Base-by-base conservation (phyloP, 108 stramenopile species). In the Skeletonema tropicum region DNA sequence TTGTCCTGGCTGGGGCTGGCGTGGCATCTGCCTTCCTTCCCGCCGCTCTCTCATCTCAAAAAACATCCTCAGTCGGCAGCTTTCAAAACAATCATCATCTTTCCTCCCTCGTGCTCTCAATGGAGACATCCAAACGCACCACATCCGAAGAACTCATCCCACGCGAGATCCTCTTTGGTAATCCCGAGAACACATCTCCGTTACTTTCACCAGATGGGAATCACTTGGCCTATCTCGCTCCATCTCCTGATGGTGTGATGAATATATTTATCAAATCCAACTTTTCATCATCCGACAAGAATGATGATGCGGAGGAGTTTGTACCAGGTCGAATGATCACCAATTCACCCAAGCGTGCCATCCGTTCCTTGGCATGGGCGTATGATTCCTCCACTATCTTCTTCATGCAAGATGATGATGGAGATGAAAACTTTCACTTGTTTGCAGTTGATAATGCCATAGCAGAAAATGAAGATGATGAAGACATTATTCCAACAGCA, bases 341-440 rank as follows among this genome's bases (percentile, higher is more conserved):
- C 23, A 74, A 84, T 11, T 87, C 87, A 57, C 79, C 71, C 19
- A 85, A 82, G 45, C 85, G 87, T 39, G 87, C 82, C 26, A 90
- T 90, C 57, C 79, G 87, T 25, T 71, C 61, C 42, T 31, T 74
- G 23, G 31, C 65, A 15, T 90, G 89, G 89, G 89, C 89, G 0
- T 75, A 85, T 59, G 81, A 83, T 62, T 74, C 72, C 11, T 46
- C 69, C 19, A 85, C 89, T 12, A 70, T 90, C 36, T 69, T 90
- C 36, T 90, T 86, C 60, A 72, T 84, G 63, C 79, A 88, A 72
- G 89, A 90, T 71, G 39, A 46, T 21, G 79, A 77, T 32, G 89
- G 86, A 21, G 81, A 88, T 58, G 86, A 87, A 65, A 80, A 87
- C 55, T 89, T 87, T 75, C 88, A 89, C 67, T 52, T 89, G 31